Evolutionary conservation across 371 early-diverging fungal genomes (phyloP), one percentile per base, ranked within the genome.

Genomic region (Mortierella sp.): DNA sequence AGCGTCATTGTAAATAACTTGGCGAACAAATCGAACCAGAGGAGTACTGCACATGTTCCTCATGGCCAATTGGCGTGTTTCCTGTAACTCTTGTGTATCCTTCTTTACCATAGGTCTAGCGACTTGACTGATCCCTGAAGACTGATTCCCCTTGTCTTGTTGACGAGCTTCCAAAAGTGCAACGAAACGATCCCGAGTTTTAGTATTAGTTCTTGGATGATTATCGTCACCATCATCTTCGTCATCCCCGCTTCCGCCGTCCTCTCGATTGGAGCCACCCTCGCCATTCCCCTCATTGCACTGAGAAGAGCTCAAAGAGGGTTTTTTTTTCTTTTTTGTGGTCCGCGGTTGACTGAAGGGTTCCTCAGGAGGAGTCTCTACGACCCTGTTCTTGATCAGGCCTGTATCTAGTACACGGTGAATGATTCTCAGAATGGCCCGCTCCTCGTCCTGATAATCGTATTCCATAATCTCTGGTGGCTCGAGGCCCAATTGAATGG

Each of bases 401-500:
- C 83, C 78, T 0, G 78, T 75, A 32, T 71, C 68, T 16, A 77
- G 47, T 18, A 78, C 66, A 2, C 72, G 69, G 39, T 71, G 72
- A 20, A 83, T 67, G 30, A 77, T 68, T n/a, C 55, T 57, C 3
- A 66, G 28, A 20, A 75, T 64, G 59, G 65, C 72, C 52, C 51
- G 79, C 0, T 72, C 70, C 60, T 85, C 86, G 18, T 90, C 86
- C 43, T 54, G 64, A 40, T 86, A 59, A 58, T 87, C 88, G 24
- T 86, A 89, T 57, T 67, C 32, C 10, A 57, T 18, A 49, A 75
- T 59, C n/a, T 72, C 70, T 1, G 39, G 30, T 28, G 81, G 76
- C 3, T 22, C 60, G 5, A 75, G 73, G 39, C 61, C 68, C 12
- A 79, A 57, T 1, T 71, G 68, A n/a, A 79, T 79, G 3, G 80